These are phyloP conservation scores for Hygrophoropsis aurantiaca DNA, from an alignment of 768 basidiomycete species.

Conservation along the genomic window DNA sequence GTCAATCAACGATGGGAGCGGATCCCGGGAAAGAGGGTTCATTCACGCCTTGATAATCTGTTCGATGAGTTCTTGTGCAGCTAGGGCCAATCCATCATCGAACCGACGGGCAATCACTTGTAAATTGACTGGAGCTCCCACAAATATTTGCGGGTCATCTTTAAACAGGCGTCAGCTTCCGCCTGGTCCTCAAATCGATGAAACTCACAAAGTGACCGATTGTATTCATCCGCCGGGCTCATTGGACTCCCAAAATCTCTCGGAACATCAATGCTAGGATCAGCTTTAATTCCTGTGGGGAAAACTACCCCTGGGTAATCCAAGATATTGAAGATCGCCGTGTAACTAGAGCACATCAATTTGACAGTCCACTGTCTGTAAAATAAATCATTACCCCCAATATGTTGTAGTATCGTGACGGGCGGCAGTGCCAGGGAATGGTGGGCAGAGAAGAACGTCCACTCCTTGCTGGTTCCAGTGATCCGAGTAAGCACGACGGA, in stretches of 20 bases:
- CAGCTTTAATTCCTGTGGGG: slow-evolving; percentile 30
- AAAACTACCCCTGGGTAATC: slow-evolving; percentile 41
- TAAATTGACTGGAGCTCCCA: slow-evolving; percentile 16
- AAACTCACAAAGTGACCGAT: slow-evolving; percentile 17
- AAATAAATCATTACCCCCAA: slow-evolving; percentile 28
- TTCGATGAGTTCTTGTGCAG: slow-evolving; percentile 23
- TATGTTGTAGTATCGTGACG: slow-evolving; percentile 34
- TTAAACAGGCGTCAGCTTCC: slow-evolving; percentile 5
- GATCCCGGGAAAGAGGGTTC: not conserved
- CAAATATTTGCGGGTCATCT: slow-evolving; percentile 21
- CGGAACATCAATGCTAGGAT: slow-evolving; percentile 23
- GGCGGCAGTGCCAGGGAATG: slow-evolving; percentile 33
- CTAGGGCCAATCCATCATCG: slow-evolving; percentile 25
- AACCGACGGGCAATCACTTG: slow-evolving; percentile 25
- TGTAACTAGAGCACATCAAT: slow-evolving; percentile 38
- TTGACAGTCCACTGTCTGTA: slow-evolving; percentile 36
- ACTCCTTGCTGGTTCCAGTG: slow-evolving; percentile 36
- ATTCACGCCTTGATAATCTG: slow-evolving; percentile 15
- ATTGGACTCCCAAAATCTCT: slow-evolving; percentile 9
- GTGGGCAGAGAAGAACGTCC: slow-evolving; percentile 39
- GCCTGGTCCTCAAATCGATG: not conserved
- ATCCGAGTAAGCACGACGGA: slow-evolving; percentile 29
- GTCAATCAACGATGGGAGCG: not conserved
- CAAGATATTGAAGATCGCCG: slow-evolving; percentile 34
- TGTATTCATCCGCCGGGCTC: slow-evolving; percentile 19